Evolutionary conservation across 1,284 basidiomycete genomes (phyloP).

Genomic region (Omphalotus olearius): DNA sequence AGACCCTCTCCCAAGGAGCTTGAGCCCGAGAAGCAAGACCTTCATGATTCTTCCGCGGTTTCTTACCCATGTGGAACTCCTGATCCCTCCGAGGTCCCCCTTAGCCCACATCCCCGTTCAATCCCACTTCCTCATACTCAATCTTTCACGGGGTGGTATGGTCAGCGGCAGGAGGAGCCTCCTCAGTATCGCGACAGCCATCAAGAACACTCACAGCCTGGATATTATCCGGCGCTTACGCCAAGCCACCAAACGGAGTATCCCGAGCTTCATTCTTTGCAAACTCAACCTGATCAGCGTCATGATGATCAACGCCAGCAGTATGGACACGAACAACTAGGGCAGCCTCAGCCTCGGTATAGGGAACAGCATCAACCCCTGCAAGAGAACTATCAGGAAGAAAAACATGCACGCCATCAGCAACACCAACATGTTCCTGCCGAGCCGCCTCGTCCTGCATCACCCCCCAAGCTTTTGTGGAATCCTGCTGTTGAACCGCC

Average conservation of each 20-base stretch:
- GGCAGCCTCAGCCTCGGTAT: conserved; percentile 2
- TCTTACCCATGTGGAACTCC: conserved; percentile 41
- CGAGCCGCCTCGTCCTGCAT: conserved; percentile 38
- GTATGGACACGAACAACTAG: conserved; percentile 7
- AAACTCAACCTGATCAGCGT: background rate
- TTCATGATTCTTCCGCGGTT: conserved; percentile 4
- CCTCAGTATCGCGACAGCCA: background rate
- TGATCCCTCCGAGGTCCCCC: conserved; percentile 47
- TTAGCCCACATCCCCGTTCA: conserved; percentile 33
- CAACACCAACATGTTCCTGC: conserved; percentile 16
- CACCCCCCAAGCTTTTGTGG: conserved; percentile 65
- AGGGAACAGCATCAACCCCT: conserved; percentile 4
- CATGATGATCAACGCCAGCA: background rate
- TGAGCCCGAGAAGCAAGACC: conserved; percentile 11
- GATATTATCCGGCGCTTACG: background rate
- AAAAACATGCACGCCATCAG: conserved; percentile 13
- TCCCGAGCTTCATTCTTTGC: background rate
- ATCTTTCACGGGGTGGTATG: conserved; percentile 1
- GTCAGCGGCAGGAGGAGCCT: background rate
- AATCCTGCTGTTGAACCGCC: conserved; percentile 70
- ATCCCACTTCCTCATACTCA: conserved; percentile 31
- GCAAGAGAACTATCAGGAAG: background rate
- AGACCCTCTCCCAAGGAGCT: conserved; percentile 35
- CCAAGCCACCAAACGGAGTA: background rate
- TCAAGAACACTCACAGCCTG: background rate